These are phyloP conservation scores for Fusarium keratoplasticum DNA, from an alignment of 2,329 filamentous ascomycete species.

Conservation along the genomic window DNA sequence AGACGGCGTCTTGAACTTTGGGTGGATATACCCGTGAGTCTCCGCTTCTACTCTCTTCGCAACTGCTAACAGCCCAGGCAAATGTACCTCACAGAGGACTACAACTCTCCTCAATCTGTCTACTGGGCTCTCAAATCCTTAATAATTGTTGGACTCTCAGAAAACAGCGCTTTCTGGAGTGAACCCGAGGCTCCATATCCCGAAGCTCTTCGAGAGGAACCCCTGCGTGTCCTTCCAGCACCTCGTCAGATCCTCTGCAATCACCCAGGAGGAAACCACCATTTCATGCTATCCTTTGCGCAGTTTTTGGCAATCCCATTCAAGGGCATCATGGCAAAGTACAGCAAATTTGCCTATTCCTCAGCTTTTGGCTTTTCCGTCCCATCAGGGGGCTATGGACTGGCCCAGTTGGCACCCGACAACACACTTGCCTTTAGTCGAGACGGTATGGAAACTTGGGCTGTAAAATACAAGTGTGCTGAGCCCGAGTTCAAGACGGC, in stretches of 20 bases:
- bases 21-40: background rate
- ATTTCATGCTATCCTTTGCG: conserved; percentile 21
- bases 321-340: conserved; percentile 48
- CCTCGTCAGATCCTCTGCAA: conserved; percentile 58
- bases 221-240: background rate
- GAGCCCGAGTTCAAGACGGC: background rate
- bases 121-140: conserved; percentile 66
- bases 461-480: background rate
- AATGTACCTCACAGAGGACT: conserved; percentile 67
- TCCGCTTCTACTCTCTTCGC: conserved; percentile 27
- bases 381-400: conserved; percentile 45
- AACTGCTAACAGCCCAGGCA: conserved; percentile 41
- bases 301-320: conserved; percentile 13
- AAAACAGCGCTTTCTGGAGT: background rate
- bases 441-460: background rate
- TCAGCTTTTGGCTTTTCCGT: conserved; percentile 57
- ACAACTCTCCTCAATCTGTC: conserved; percentile 65
- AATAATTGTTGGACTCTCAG: conserved; percentile 47
- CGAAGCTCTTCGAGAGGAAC: background rate
- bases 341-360: conserved; percentile 58
- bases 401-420: conserved; percentile 41
- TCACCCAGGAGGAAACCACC: conserved; percentile 30
- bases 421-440: conserved; percentile 27
- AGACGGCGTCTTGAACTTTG: background rate
- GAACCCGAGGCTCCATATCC: background rate